phyloP scores from a whole-genome alignment of 139 green algal genomes.

The Coelastrella sp. region DNA sequence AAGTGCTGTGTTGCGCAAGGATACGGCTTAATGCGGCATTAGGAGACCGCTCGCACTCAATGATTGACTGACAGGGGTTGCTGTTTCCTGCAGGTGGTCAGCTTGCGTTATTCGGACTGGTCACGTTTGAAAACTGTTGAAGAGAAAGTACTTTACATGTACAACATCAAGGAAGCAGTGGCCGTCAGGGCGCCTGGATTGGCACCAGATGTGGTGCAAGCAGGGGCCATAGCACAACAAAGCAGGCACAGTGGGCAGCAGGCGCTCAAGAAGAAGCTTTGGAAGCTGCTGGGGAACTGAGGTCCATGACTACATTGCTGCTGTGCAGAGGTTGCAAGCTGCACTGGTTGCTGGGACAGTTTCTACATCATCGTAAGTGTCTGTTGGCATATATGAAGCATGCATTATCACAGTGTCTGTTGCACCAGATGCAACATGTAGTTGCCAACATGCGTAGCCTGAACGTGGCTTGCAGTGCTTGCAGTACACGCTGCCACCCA shows the following conservation, averaged over 20 bases:
- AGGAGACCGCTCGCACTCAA: too few relatives aligned
- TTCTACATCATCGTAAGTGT: too few relatives aligned
- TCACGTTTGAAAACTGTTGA: conserved; percentile 1
- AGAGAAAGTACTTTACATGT: neutral
- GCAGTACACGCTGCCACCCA: too few relatives aligned
- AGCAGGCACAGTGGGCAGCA: neutral
- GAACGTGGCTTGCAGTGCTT: too few relatives aligned
- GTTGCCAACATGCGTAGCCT: too few relatives aligned
- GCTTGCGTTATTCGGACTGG: conserved; percentile 30
- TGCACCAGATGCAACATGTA: too few relatives aligned
- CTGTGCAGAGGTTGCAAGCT: too few relatives aligned
- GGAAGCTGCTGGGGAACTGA: conserved; percentile 22
- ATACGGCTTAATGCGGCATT: too few relatives aligned
- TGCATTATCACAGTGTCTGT: too few relatives aligned
- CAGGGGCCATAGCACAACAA: neutral
- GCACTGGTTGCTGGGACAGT: neutral
- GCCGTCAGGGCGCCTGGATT: neutral
- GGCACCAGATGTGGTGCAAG: conserved; percentile 15
- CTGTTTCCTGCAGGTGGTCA: conserved; percentile 2
- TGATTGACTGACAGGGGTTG: neutral
- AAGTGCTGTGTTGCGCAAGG: too few relatives aligned
- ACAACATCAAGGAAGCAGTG: neutral
- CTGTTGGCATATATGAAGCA: too few relatives aligned
- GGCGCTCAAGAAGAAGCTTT: neutral
- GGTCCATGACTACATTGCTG: too few relatives aligned